Percentiles rank a stretch among this genome's conserved stretches.
phyloP scores from a whole-genome alignment of 495 filamentous ascomycete species.

The Elasticomyces elasticus region DNA sequence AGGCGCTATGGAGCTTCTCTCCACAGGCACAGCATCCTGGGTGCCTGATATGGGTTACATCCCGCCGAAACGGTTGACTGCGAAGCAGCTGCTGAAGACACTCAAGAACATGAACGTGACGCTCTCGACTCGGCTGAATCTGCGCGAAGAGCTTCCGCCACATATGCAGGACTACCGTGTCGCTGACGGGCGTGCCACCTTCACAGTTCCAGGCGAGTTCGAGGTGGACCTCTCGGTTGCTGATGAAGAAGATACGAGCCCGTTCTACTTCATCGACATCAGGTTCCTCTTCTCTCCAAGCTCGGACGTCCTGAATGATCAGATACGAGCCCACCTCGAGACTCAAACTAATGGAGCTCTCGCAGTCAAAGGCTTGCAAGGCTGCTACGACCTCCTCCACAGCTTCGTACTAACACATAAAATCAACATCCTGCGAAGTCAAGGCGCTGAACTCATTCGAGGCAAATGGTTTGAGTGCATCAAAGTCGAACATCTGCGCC shows the following conservation, averaged over 20 bases:
- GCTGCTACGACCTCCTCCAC: conserved; percentile 77
- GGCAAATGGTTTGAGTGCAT: conserved; percentile 67
- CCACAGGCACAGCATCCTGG: conserved; percentile 60
- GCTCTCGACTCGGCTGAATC: conserved; percentile 65
- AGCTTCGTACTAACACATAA: conserved; percentile 80
- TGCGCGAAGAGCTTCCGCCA: conserved; percentile 64
- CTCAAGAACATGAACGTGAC: conserved; percentile 73
- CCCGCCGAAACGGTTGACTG: conserved; percentile 57
- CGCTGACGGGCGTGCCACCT: conserved; percentile 72
- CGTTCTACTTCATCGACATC: conserved; percentile 89
- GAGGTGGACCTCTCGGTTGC: conserved; percentile 85
- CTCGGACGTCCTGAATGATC: conserved; percentile 46
- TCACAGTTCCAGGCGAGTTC: conserved; percentile 72
- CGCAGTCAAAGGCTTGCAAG: conserved; percentile 52
- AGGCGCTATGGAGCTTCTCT: conserved; percentile 77
- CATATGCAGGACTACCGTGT: conserved; percentile 66
- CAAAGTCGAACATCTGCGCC: conserved; percentile 62
- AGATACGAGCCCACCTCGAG: conserved; percentile 55
- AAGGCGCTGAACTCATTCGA: conserved; percentile 57
- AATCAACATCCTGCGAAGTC: conserved; percentile 64
- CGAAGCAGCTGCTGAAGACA: conserved; percentile 54
- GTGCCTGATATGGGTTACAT: conserved; percentile 77
- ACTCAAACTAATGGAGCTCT: conserved; percentile 58
- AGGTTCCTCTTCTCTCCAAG: conserved; percentile 70
- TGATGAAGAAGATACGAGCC: conserved; percentile 64